Evolutionary conservation across 1,284 basidiomycete genomes (phyloP), one percentile per base, ranked within the genome.

Genomic region (Trichosporon sp.): DNA sequence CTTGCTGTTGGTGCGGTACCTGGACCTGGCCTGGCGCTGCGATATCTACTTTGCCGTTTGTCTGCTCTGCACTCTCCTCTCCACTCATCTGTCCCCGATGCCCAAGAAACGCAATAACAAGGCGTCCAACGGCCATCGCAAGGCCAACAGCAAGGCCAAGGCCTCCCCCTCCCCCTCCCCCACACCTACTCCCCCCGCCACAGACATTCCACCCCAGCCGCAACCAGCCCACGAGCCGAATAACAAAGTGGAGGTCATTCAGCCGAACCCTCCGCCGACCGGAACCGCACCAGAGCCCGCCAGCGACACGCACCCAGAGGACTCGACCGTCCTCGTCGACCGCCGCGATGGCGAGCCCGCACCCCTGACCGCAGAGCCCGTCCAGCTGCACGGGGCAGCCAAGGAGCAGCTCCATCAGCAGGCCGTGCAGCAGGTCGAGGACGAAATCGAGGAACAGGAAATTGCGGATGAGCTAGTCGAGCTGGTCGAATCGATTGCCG

Each of bases 381-480:
- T 56, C 25, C 27, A 60, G 27, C 27, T 31, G 56, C 27, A 29
- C 27, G 56, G 27, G 15, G 13, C 11, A 27, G 27, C 53, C 2
- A 21, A 29, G 53, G 15, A 18, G 13, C 13, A 29, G 7, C 27
- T 21, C 13, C 53, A 15, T 8, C 27, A 18, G 8, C 27, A 3
- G 1, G 29, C 56, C 15, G 56, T 32, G 29, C 29, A 5, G 15
- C 21, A 60, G 29, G 27, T 11, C 2, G 29, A 7, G 56, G 56
- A 29, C 47, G 47, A 51, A 12, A 9, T 51, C 4, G 38, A 42
- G 51, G 12, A 56, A n/a, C 27, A 18, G 56, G 32, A 63, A 13
- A 38, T 42, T 25, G 62, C 35, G n/a, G 62, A 35, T 21, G 62
- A 63, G 62, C 62, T 38, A 13, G 62, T 63, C 62, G 62, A 63